Conservation (phyloP, 2,329 filamentous ascomycete species). For the Rasamsonia emersonii region DNA sequence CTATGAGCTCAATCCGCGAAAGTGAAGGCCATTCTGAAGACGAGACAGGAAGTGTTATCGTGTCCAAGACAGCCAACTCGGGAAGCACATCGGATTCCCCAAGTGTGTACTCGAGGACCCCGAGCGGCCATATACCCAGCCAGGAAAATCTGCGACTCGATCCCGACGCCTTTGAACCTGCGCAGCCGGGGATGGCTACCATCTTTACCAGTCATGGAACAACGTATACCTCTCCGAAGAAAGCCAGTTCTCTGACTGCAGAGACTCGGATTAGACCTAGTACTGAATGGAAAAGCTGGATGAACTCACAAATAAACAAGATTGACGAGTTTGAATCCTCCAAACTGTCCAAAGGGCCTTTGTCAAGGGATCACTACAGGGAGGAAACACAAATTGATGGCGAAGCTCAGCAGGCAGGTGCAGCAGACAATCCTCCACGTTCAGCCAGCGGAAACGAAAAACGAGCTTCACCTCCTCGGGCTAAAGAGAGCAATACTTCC, state of each 20-base stretch:
- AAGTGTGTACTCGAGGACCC: constrained; percentile 37
- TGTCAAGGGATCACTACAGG: constrained; percentile 25
- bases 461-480: background rate
- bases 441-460: background rate
- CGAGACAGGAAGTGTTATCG: constrained; percentile 14
- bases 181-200: constrained; percentile 27
- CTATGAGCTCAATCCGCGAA: constrained; percentile 10
- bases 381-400: constrained; percentile 31
- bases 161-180: constrained; percentile 5
- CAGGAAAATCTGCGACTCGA: constrained; percentile 7
- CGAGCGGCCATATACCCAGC: constrained; percentile 23
- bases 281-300: constrained; percentile 31
- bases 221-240: constrained; percentile 23
- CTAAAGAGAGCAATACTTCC: constrained; percentile 1
- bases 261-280: constrained; percentile 14
- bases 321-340: constrained; percentile 15
- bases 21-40: constrained; percentile 12
- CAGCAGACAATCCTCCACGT: constrained; percentile 1
- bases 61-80: constrained; percentile 6
- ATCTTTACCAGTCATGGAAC: constrained; percentile 25
- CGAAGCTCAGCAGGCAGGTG: constrained; percentile 10
- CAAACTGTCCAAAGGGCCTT: constrained; percentile 8
- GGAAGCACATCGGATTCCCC: constrained; percentile 20
- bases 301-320: constrained; percentile 27
- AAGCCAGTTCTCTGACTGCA: constrained; percentile 4